These are phyloP conservation scores for Collybiopsis confluens DNA, from an alignment of 768 basidiomycete species.

Conservation along the genomic window DNA sequence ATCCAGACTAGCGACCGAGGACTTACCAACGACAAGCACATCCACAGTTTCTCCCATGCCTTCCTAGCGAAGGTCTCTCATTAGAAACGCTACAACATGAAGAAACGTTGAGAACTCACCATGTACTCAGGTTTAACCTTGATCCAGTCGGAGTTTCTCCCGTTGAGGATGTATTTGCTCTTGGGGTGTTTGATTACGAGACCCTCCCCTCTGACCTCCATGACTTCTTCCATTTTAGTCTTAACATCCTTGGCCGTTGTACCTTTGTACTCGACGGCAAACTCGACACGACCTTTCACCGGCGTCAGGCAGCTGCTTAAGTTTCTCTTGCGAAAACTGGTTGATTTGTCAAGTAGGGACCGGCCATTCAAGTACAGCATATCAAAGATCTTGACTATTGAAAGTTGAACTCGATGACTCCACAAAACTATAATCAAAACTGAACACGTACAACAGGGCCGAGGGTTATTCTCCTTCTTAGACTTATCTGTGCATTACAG, in stretches of 20 bases:
- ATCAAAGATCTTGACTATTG: conserved; percentile 92
- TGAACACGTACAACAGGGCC: conserved; percentile 79
- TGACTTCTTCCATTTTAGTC: conserved; percentile 73
- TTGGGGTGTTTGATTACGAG: conserved; percentile 85
- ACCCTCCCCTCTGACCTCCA: conserved; percentile 87
- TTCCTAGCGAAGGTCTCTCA: conserved; percentile 43
- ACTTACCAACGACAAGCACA: conserved; percentile 80
- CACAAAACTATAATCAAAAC: background rate
- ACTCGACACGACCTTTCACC: conserved; percentile 78
- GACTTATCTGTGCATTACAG: conserved; percentile 50
- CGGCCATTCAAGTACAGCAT: conserved; percentile 84
- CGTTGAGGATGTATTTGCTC: conserved; percentile 80
- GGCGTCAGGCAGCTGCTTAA: conserved; percentile 63
- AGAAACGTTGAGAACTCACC: conserved; percentile 35
- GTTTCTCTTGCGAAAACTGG: conserved; percentile 76
- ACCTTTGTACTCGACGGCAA: conserved; percentile 66
- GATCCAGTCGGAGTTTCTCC: conserved; percentile 88
- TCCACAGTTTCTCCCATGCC: conserved; percentile 93
- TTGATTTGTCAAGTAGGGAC: conserved; percentile 67
- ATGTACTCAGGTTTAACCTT: conserved; percentile 92
- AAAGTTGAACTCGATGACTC: background rate
- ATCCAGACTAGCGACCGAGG: background rate
- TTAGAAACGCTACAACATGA: background rate
- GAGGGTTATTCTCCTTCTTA: conserved; percentile 65
- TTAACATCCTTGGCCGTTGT: conserved; percentile 81